phyloP scores from a whole-genome alignment of 345 rosid species.

The Hirschfeldia incana region DNA sequence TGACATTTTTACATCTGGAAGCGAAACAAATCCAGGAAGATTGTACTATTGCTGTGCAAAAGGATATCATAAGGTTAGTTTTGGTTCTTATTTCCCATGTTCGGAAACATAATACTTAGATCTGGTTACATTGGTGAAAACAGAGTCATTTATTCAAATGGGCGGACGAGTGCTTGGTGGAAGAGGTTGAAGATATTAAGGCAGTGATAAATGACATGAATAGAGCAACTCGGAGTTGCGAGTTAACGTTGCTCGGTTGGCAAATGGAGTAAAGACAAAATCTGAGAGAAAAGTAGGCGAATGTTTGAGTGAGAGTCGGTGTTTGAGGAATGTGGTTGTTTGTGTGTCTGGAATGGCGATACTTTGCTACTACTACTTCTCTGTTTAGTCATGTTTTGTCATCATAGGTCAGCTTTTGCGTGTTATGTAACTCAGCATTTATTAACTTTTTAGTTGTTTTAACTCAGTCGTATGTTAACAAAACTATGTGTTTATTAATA shows the following conservation, averaged over 20 bases:
- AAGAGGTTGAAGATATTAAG: neutral
- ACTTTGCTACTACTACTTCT: neutral
- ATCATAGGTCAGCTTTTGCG: neutral
- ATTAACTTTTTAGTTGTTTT: neutral
- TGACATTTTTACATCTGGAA: neutral
- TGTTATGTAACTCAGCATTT: neutral
- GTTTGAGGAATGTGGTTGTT: neutral
- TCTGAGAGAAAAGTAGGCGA: neutral
- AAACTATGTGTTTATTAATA: neutral
- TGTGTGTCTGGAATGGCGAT: neutral
- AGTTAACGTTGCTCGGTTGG: neutral
- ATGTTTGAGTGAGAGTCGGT: neutral
- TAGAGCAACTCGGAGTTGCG: neutral
- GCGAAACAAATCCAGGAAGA: neutral
- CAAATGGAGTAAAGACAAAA: neutral
- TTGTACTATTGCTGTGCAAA: neutral
- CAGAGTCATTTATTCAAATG: neutral
- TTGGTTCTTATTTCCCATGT: neutral
- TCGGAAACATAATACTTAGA: neutral
- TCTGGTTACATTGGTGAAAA: neutral
- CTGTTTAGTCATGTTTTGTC: neutral
- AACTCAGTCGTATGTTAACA: neutral
- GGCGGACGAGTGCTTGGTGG: neutral
- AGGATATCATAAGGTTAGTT: neutral
- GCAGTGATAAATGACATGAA: neutral